phyloP scores from a whole-genome alignment of 345 rosid genomes.

The Eucalyptus microcorys region DNA sequence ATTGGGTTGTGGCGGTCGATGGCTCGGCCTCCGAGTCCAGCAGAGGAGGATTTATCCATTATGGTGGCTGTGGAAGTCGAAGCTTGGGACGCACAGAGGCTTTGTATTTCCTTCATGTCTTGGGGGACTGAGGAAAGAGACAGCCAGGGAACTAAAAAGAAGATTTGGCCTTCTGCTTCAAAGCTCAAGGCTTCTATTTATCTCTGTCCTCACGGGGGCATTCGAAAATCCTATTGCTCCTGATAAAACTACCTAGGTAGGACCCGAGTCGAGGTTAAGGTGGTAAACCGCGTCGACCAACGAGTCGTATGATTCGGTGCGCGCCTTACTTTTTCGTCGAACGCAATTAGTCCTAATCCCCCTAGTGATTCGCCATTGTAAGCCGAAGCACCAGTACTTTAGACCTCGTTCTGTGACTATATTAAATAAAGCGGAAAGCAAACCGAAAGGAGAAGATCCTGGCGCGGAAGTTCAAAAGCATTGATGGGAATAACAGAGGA shows the following conservation, averaged over 20 bases:
- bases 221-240: neutral
- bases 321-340: neutral
- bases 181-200: neutral
- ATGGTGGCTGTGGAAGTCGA: neutral
- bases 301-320: neutral
- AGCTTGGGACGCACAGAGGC: neutral
- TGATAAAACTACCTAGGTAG: neutral
- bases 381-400: neutral
- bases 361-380: neutral
- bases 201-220: neutral
- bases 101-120: neutral
- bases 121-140: neutral
- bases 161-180: neutral
- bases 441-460: neutral
- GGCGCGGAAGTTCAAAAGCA: neutral
- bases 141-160: neutral
- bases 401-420: neutral
- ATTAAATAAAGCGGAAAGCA: neutral
- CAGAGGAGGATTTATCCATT: neutral
- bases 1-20: conserved; percentile 88
- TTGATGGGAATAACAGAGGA: neutral
- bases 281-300: neutral
- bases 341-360: neutral
- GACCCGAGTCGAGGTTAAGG: neutral
- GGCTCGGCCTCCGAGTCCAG: conserved; percentile 39